phyloP scores from a whole-genome alignment of 2,329 filamentous ascomycete species.

The Tricladium varicosporioides region DNA sequence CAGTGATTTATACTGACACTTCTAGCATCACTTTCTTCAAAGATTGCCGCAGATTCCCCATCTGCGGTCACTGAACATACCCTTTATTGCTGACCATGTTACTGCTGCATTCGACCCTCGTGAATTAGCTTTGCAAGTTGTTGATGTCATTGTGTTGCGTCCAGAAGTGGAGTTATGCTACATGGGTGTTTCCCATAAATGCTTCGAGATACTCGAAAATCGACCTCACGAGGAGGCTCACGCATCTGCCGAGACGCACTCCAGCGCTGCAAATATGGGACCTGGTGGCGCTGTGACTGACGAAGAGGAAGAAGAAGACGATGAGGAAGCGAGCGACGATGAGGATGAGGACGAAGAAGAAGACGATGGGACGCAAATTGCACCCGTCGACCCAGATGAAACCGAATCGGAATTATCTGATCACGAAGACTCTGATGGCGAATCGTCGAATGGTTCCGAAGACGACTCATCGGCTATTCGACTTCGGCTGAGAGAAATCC shows the following conservation, averaged over 20 bases:
- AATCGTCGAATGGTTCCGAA: slow-evolving; percentile 49
- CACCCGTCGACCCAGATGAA: slow-evolving; percentile 36
- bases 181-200: slow-evolving; percentile 72
- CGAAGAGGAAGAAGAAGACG: slow-evolving; percentile 46
- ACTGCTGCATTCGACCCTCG: slow-evolving; percentile 55
- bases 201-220: slow-evolving; percentile 76
- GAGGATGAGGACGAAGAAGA: slow-evolving; percentile 44
- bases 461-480: slow-evolving; percentile 40
- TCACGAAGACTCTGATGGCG: slow-evolving; percentile 47
- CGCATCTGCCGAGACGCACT: slow-evolving; percentile 25
- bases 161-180: slow-evolving; percentile 77
- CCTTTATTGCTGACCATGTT: slow-evolving; percentile 62
- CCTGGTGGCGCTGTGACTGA: slow-evolving; percentile 38
- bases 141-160: slow-evolving; percentile 74
- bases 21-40: slow-evolving; percentile 75
- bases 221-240: slow-evolving; percentile 44
- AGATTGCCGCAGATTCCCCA: slow-evolving; percentile 68
- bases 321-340: slow-evolving; percentile 46
- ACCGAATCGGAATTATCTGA: slow-evolving; percentile 37
- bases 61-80: slow-evolving; percentile 69
- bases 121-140: slow-evolving; percentile 72
- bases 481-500: slow-evolving; percentile 70
- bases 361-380: slow-evolving; percentile 35
- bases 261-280: slow-evolving; percentile 35
- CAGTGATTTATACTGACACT: slow-evolving; percentile 14